Base-by-base conservation (phyloP, 495 filamentous ascomycete genomes). In the Aspergillus sclerotioniger region DNA sequence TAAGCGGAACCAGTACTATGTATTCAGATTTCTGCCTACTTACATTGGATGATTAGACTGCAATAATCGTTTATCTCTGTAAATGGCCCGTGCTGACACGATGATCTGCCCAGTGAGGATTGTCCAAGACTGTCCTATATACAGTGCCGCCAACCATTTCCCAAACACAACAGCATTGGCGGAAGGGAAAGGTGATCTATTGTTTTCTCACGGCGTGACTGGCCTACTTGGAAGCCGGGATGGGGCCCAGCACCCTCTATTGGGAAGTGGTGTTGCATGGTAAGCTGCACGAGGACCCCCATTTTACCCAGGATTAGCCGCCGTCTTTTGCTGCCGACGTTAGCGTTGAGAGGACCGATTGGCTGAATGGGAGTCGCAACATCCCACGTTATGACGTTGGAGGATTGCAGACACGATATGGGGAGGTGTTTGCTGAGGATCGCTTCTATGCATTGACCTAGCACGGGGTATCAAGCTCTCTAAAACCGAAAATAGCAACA, bases 371-470 rank as follows among this genome's bases (percentile, higher is more conserved):
- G 31, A 20, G 15, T 25, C 16, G 53, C 25, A 13, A 17, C 47
- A 58, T 58, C 58, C 58, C 45, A 56, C 58, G 52, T 35, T 55
- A 55, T 60, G 58, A 60, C 58, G 48, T 60, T 56, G 56, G 37
- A 6, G 37, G 37, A 15, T 41, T 41, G 33, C 8, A 35, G 33
- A 13, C 8, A 35, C 9, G 33, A 35, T 4, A 6, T 41, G 37
- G n/a, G 37, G n/a, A 15, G 37, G n/a, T 12, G n/a, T 41, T 12
- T 41, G n/a, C n/a, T n/a, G 37, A 41, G 12, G 13, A 41, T 41
- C 25, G 37, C 37, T n/a, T 41, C 12, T n/a, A 41, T 13, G n/a
- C 37, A 41, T 41, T 7, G 37, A 41, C 13, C 12, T n/a, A 15
- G 37, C 37, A 41, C 37, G 37, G 37, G 13, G 37, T n/a, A 41